phyloP scores from a whole-genome alignment of 305 asterid genomes.

The Petunia hybrid region DNA sequence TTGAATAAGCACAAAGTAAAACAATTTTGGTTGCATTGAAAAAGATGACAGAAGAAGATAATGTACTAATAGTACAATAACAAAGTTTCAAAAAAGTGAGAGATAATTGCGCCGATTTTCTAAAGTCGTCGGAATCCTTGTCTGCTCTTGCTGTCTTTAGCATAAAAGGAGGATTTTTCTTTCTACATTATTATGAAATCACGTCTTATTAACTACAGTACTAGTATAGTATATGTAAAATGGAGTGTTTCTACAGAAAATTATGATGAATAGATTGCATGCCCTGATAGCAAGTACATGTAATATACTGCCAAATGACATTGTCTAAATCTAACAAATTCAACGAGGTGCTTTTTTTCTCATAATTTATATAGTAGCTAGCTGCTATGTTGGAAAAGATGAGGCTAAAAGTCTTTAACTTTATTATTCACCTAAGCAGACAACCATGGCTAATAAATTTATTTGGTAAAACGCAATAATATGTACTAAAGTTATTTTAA shows the following conservation, averaged over 20 bases:
- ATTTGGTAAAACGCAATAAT: background rate
- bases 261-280: background rate
- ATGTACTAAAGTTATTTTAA: background rate
- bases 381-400: no score
- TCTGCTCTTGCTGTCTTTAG: constrained; percentile 40
- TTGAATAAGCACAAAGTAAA: background rate
- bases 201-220: background rate
- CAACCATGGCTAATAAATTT: background rate
- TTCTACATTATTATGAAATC: background rate
- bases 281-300: no score
- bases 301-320: no score
- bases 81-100: background rate
- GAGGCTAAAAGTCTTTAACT: no score
- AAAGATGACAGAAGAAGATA: background rate
- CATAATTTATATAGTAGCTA: no score
- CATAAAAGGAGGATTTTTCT: constrained; percentile 39
- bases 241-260: constrained; percentile 19
- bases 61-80: background rate
- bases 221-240: background rate
- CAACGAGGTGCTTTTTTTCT: no score
- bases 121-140: constrained; percentile 44
- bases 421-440: no score
- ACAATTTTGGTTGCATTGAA: background rate
- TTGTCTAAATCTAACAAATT: no score
- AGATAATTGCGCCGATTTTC: constrained; percentile 28